Evolutionary conservation across 2,329 filamentous ascomycete genomes (phyloP).

Genomic region (Ilyonectria robusta): DNA sequence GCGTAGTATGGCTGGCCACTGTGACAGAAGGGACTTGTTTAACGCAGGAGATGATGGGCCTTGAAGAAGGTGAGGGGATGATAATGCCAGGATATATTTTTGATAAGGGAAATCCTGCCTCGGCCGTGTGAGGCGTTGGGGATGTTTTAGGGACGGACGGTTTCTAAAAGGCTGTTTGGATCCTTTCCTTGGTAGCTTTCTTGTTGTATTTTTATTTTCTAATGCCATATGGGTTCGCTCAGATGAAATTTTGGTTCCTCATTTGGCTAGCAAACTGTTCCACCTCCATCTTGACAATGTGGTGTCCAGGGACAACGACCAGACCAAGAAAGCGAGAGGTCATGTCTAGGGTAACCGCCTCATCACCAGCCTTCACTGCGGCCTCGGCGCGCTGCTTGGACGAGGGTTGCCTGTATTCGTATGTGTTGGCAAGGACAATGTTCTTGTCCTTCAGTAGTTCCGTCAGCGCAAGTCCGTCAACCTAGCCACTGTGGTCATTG

Average conservation of each 20-base stretch:
- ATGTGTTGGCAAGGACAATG: constrained; percentile 86
- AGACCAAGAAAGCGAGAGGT: constrained; percentile 89
- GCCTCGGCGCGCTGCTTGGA: constrained; percentile 60
- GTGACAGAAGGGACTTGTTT: constrained; percentile 19
- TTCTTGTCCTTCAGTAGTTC: constrained; percentile 80
- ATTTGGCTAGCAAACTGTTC: constrained; percentile 79
- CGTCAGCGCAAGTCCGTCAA: background rate
- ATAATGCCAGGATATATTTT: constrained; percentile 22
- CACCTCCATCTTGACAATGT: constrained; percentile 90
- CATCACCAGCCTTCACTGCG: constrained; percentile 52
- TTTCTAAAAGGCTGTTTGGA: constrained; percentile 44
- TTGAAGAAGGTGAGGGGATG: constrained; percentile 6
- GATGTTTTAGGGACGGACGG: constrained; percentile 38
- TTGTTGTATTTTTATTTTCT: constrained; percentile 48
- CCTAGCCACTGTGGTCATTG: background rate
- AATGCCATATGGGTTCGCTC: constrained; percentile 40
- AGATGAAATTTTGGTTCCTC: constrained; percentile 39
- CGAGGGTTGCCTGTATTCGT: constrained; percentile 89
- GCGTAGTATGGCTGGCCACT: constrained; percentile 52
- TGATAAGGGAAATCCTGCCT: constrained; percentile 40
- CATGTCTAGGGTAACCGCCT: constrained; percentile 76
- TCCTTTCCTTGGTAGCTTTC: constrained; percentile 43
- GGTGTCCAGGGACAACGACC: constrained; percentile 88
- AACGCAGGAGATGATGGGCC: background rate
- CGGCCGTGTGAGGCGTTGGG: constrained; percentile 48